A percentile compares a stretch with the other conserved stretches of the same genome.
These are phyloP conservation scores for Populus euphratica DNA, from an alignment of 345 rosid genomes.

Conservation along the genomic window DNA sequence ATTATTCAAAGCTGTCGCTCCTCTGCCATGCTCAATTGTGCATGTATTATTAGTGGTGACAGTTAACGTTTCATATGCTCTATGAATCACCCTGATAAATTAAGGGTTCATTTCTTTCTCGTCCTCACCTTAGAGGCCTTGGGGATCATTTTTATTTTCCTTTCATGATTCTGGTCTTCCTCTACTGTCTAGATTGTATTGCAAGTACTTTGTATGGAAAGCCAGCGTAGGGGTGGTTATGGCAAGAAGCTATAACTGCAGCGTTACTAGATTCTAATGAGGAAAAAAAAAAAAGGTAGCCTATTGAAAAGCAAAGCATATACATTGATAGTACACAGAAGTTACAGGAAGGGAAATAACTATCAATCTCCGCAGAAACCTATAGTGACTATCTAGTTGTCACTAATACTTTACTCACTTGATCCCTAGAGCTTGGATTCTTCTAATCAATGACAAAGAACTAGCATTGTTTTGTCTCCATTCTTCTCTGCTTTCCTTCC, in stretches of 20 bases:
- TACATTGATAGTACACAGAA: slow-evolving; percentile 16
- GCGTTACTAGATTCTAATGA: slow-evolving; percentile 5
- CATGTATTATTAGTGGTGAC: slow-evolving; percentile 8
- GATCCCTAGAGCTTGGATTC: slow-evolving; percentile 85
- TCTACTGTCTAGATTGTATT: not conserved
- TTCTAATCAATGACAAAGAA: slow-evolving; percentile 59
- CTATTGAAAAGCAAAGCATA: slow-evolving; percentile 14
- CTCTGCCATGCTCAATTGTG: not conserved
- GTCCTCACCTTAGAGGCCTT: not conserved
- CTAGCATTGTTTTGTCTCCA: slow-evolving; percentile 59
- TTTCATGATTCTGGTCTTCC: slow-evolving; percentile 3
- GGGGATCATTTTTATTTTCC: not conserved
- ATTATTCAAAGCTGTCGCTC: not conserved
- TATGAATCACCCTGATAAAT: not conserved
- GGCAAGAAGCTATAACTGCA: not conserved
- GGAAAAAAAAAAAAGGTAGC: slow-evolving; percentile 3
- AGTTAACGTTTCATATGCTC: not conserved
- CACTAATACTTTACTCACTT: slow-evolving; percentile 36
- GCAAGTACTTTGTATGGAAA: not conserved
- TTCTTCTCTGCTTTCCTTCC: slow-evolving; percentile 50
- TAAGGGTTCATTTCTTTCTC: not conserved
- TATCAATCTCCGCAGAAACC: not conserved
- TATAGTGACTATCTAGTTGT: not conserved
- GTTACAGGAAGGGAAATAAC: slow-evolving; percentile 9
- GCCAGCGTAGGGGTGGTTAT: slow-evolving; percentile 2